These are phyloP conservation scores for Aotearoamyces nothofagi DNA, from an alignment of 2,329 filamentous ascomycete species.

Conservation along the genomic window DNA sequence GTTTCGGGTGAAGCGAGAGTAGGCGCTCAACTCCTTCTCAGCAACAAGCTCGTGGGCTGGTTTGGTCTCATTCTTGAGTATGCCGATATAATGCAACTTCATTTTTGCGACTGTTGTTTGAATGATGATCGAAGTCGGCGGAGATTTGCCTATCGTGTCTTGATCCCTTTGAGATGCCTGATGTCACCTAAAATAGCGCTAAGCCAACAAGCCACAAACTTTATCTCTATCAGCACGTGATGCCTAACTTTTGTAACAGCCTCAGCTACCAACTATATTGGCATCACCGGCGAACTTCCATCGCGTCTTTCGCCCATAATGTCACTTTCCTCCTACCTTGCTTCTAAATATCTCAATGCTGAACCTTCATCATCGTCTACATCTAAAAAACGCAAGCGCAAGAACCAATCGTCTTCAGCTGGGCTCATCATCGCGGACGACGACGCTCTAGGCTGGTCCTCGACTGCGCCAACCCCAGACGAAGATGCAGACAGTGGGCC, in stretches of 20 bases:
- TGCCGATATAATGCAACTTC: constrained; percentile 80
- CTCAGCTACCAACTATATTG: too few relatives aligned
- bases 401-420: constrained; percentile 22
- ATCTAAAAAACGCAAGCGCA: constrained; percentile 46
- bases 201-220: too few relatives aligned
- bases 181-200: too few relatives aligned
- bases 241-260: too few relatives aligned
- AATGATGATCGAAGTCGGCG: too few relatives aligned
- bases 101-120: constrained; percentile 43
- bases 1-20: constrained; percentile 64
- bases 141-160: too few relatives aligned
- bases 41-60: constrained; percentile 62
- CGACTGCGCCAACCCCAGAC: constrained; percentile 28
- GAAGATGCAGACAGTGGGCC: constrained; percentile 35
- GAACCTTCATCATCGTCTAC: constrained; percentile 34
- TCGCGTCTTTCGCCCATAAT: constrained; percentile 24
- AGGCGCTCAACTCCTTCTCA: constrained; percentile 64
- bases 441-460: constrained; percentile 27
- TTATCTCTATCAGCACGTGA: too few relatives aligned
- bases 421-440: constrained; percentile 53
- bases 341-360: constrained; percentile 75
- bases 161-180: too few relatives aligned
- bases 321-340: constrained; percentile 70
- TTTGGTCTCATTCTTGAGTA: constrained; percentile 66
- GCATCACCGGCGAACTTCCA: not conserved